A percentile compares a stretch with the other conserved stretches of the same genome.
These are phyloP conservation scores for Xerocomus spinulosus DNA, from an alignment of 768 basidiomycete species.

Conservation along the genomic window DNA sequence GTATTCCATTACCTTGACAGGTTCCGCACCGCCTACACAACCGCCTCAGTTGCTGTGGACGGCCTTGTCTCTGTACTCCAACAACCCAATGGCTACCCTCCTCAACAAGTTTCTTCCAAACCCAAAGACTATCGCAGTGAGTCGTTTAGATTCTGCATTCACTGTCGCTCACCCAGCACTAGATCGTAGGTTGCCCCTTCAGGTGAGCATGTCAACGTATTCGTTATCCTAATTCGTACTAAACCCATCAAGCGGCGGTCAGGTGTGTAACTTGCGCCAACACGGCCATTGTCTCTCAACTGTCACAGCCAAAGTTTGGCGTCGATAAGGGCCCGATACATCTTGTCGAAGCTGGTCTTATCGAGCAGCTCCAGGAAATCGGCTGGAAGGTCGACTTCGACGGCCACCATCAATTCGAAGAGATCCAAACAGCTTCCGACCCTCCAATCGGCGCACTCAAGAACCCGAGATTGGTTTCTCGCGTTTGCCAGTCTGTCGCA, in stretches of 20 bases:
- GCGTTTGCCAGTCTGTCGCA: slow-evolving; percentile 78
- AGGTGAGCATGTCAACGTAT: slow-evolving; percentile 60
- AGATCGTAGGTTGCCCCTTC: slow-evolving; percentile 96
- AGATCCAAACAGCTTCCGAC: slow-evolving; percentile 45
- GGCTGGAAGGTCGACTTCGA: slow-evolving; percentile 91
- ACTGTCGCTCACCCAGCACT: slow-evolving; percentile 9
- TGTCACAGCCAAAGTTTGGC: slow-evolving; percentile 60
- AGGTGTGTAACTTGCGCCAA: slow-evolving; percentile 19
- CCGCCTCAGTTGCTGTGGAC: not conserved
- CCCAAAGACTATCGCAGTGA: slow-evolving; percentile 76
- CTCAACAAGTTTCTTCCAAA: slow-evolving; percentile 36
- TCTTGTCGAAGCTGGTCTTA: slow-evolving; percentile 82
- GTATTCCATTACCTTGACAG: not conserved
- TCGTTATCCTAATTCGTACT: slow-evolving; percentile 12
- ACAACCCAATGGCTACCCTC: slow-evolving; percentile 18
- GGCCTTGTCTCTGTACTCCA: no score
- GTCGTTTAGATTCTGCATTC: slow-evolving; percentile 29
- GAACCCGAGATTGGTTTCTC: slow-evolving; percentile 84
- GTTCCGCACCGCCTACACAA: no score
- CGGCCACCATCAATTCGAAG: slow-evolving; percentile 86
- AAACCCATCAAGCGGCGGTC: slow-evolving; percentile 25
- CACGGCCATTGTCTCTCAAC: slow-evolving; percentile 12
- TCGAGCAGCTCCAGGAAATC: slow-evolving; percentile 67
- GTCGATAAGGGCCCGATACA: slow-evolving; percentile 88
- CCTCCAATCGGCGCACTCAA: slow-evolving; percentile 86